Evolutionary conservation across 2,329 filamentous ascomycete species (phyloP).

Genomic region (Parastagonospora nodorum): DNA sequence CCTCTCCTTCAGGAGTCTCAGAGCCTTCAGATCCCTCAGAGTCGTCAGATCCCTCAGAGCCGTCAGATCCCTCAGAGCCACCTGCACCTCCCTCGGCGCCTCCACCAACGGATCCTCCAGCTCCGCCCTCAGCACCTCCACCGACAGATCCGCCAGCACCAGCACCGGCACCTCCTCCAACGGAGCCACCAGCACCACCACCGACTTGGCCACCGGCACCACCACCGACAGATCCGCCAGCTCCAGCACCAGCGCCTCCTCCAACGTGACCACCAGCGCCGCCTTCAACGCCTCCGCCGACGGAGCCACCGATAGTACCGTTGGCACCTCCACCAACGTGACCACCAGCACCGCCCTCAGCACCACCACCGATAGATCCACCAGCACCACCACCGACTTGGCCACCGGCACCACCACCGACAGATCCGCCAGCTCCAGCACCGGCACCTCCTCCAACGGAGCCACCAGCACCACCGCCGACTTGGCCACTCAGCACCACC

Average conservation of each 20-base stretch:
- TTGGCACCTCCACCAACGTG: too few relatives aligned
- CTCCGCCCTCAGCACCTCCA: constrained; percentile 29
- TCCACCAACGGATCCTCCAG: constrained; percentile 35
- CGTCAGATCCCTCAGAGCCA: constrained; percentile 26
- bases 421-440: constrained; percentile 4
- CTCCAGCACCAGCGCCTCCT: constrained; percentile 29
- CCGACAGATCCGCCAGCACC: background rate
- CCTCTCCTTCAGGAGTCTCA: constrained; percentile 14
- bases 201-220: constrained; percentile 11
- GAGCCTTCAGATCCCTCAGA: constrained; percentile 31
- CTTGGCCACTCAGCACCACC: constrained; percentile 16
- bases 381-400: background rate
- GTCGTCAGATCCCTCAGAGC: too few relatives aligned
- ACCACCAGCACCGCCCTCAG: constrained; percentile 27
- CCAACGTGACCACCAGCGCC: background rate
- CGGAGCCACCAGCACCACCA: constrained; percentile 1
- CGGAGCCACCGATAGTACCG: too few relatives aligned
- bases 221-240: constrained; percentile 35
- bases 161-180: constrained; percentile 32
- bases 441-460: background rate
- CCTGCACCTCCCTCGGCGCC: constrained; percentile 10
- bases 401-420: constrained; percentile 19
- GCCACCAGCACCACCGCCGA: constrained; percentile 3
- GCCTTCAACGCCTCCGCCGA: constrained; percentile 17
- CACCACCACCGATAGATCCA: constrained; percentile 15